phyloP scores from a whole-genome alignment of 2,329 filamentous ascomycete species.

The Sphaerulina vaccinii region DNA sequence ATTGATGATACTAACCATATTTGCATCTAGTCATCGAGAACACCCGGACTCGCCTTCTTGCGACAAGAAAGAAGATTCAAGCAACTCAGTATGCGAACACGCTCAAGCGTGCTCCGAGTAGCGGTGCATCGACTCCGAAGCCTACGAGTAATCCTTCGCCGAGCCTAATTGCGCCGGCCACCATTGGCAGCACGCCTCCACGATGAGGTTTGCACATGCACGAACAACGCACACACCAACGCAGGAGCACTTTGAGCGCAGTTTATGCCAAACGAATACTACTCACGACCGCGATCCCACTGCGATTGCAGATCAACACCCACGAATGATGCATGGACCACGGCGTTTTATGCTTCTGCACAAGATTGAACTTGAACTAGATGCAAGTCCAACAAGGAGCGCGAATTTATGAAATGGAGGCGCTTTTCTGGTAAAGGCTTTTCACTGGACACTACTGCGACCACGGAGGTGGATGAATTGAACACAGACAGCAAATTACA shows the following conservation, averaged over 20 bases:
- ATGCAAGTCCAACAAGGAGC: too few relatives aligned
- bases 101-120: slow-evolving; percentile 26
- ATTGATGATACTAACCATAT: slow-evolving; percentile 18
- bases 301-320: too few relatives aligned
- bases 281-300: too few relatives aligned
- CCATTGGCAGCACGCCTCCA: slow-evolving; percentile 23
- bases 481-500: too few relatives aligned
- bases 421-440: too few relatives aligned
- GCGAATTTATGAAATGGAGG: too few relatives aligned
- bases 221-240: neutral
- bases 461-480: too few relatives aligned
- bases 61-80: slow-evolving; percentile 48
- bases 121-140: slow-evolving; percentile 24
- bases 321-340: too few relatives aligned
- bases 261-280: too few relatives aligned
- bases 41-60: slow-evolving; percentile 43
- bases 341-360: too few relatives aligned
- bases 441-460: too few relatives aligned
- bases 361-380: too few relatives aligned
- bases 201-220: slow-evolving; percentile 12
- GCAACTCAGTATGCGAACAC: slow-evolving; percentile 35
- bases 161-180: slow-evolving; percentile 14
- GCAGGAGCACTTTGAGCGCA: slow-evolving; percentile 2
- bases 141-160: slow-evolving; percentile 19
- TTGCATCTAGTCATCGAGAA: slow-evolving; percentile 47